These are phyloP conservation scores for Inonotus hispidus DNA, from an alignment of 1,284 basidiomycete genomes.

Conservation along the genomic window DNA sequence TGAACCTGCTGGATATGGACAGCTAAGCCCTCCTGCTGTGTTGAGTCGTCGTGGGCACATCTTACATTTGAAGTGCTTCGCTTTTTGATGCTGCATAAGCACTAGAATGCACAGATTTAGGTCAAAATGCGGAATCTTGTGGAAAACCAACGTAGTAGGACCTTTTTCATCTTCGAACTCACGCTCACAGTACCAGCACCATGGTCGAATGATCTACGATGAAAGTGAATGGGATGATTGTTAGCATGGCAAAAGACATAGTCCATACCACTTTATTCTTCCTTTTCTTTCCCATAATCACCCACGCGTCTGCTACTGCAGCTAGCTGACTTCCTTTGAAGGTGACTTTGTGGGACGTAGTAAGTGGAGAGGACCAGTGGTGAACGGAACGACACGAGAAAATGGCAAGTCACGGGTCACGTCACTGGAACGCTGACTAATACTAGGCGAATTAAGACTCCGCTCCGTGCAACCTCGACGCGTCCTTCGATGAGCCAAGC, in stretches of 20 bases:
- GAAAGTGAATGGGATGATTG: conserved; percentile 6
- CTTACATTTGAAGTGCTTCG: conserved; percentile 97
- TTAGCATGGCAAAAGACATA: not conserved
- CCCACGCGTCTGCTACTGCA: not conserved
- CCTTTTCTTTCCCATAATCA: conserved; percentile 75
- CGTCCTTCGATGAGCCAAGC: not conserved
- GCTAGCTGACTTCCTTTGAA: no score
- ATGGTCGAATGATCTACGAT: conserved; percentile 75
- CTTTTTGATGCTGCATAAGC: conserved; percentile 98
- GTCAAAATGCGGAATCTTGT: conserved; percentile 2
- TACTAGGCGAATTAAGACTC: not conserved
- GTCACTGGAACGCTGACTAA: conserved; percentile 1
- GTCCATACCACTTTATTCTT: conserved; percentile 53
- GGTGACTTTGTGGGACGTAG: no score
- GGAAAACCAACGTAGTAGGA: conserved; percentile 28
- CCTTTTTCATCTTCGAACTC: conserved; percentile 98
- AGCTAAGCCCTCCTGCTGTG: conserved; percentile 95
- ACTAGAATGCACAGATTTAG: conserved; percentile 43
- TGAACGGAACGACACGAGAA: not conserved
- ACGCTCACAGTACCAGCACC: conserved; percentile 99
- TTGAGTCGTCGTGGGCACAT: conserved; percentile 95
- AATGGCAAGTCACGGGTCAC: not conserved
- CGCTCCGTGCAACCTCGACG: conserved; percentile 1
- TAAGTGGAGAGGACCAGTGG: not conserved
- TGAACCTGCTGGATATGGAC: conserved; percentile 99